phyloP scores from a whole-genome alignment of 441 rosid species.

The Brassica balearica region DNA sequence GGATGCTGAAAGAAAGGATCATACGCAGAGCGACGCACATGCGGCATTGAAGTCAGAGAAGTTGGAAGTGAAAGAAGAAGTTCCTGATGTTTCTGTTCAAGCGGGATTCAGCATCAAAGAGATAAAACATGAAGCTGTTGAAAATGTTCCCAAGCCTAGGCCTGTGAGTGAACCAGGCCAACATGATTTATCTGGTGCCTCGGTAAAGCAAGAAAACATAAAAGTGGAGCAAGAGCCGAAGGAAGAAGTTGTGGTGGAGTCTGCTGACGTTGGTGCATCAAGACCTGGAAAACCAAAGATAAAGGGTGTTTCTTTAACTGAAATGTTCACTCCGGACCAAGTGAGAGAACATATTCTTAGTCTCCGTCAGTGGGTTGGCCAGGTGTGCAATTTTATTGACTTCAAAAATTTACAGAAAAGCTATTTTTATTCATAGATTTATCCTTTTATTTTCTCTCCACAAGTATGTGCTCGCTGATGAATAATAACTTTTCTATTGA shows the following conservation, averaged over 20 bases:
- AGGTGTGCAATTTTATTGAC: conserved; percentile 55
- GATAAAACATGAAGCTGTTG: conserved; percentile 56
- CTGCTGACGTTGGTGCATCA: conserved; percentile 56
- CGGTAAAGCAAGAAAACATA: conserved; percentile 52
- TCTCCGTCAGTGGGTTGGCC: conserved; percentile 99
- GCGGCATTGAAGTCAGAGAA: conserved; percentile 62
- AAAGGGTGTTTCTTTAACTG: conserved; percentile 96
- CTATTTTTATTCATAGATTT: not conserved
- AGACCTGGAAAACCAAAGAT: conserved; percentile 96
- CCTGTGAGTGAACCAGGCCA: conserved; percentile 52
- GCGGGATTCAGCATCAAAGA: conserved; percentile 58
- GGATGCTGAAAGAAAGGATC: conserved; percentile 58
- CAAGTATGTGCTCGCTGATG: conserved; percentile 19
- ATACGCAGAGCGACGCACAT: conserved; percentile 44
- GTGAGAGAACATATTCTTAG: conserved; percentile 89
- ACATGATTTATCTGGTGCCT: conserved; percentile 47
- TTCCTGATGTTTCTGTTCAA: conserved; percentile 56
- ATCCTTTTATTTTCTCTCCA: not conserved
- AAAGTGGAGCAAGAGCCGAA: conserved; percentile 55
- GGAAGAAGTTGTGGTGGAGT: conserved; percentile 61
- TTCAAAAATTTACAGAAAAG: conserved; percentile 4
- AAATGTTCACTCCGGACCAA: conserved; percentile 98
- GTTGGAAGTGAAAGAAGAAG: conserved; percentile 67
- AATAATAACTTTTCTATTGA: conserved; percentile 22
- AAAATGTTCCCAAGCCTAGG: conserved; percentile 53